Percentiles rank a stretch among this genome's conserved stretches.
Conservation (phyloP, 2,329 filamentous ascomycete species). For the Aphanoascus verrucosus region DNA sequence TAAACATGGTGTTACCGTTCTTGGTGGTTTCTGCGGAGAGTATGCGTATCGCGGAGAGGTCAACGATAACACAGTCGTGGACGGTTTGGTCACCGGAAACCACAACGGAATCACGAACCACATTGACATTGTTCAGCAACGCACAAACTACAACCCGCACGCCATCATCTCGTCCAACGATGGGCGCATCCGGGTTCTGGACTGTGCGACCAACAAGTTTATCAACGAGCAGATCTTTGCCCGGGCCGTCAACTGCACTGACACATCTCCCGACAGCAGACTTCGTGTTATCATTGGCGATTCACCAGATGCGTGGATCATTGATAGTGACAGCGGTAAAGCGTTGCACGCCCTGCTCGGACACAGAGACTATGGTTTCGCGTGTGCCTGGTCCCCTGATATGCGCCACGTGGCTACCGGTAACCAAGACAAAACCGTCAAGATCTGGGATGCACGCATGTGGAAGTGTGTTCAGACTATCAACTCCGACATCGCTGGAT, state of each 20-base stretch:
- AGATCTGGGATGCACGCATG: conserved; percentile 38
- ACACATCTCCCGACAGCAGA: conserved; percentile 35
- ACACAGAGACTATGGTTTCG: conserved; percentile 37
- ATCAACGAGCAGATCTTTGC: conserved; percentile 29
- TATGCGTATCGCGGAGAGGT: conserved; percentile 41
- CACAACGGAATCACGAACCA: conserved; percentile 49
- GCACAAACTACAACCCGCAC: conserved; percentile 39
- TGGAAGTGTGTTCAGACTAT: conserved; percentile 33
- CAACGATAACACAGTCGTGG: conserved; percentile 25
- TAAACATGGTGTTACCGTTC: conserved; percentile 41
- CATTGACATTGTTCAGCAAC: conserved; percentile 43
- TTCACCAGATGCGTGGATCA: conserved; percentile 32
- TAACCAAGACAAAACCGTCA: conserved; percentile 38
- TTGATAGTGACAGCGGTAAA: conserved; percentile 35
- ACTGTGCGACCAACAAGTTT: conserved; percentile 40
- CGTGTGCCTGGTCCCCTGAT: conserved; percentile 39
- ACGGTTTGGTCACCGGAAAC: conserved; percentile 42
- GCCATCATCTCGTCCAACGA: conserved; percentile 51
- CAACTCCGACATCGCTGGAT: conserved; percentile 36
- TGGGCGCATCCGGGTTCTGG: conserved; percentile 43
- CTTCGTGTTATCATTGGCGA: conserved; percentile 38
- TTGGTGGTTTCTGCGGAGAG: conserved; percentile 48
- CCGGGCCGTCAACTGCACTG: conserved; percentile 37
- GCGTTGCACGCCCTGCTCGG: conserved; percentile 30
- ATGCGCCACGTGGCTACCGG: conserved; percentile 39